phyloP scores from a whole-genome alignment of 2,329 filamentous ascomycete species.

The Diaporthe aspalathi region DNA sequence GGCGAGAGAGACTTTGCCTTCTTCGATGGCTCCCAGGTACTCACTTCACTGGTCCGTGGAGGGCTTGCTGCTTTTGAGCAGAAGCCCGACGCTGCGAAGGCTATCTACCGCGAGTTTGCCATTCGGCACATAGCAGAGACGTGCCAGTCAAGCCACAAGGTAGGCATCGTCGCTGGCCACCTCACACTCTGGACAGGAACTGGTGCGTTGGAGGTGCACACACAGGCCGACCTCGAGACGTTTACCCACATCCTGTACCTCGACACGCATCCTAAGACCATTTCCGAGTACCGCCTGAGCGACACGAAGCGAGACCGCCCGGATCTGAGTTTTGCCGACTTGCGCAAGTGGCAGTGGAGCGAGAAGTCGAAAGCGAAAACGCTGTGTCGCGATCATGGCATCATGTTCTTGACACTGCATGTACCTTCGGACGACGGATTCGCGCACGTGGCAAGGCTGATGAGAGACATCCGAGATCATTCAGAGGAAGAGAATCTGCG shows the following conservation, averaged over 20 bases:
- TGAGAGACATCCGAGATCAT: constrained; percentile 54
- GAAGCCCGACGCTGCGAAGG: constrained; percentile 51
- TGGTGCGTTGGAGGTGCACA: constrained; percentile 52
- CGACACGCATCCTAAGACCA: constrained; percentile 50
- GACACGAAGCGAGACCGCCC: constrained; percentile 54
- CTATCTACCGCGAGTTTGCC: constrained; percentile 54
- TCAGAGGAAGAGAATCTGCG: constrained; percentile 53
- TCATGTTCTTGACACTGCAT: constrained; percentile 56
- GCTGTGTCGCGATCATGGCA: constrained; percentile 57
- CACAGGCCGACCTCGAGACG: constrained; percentile 54
- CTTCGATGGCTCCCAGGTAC: constrained; percentile 64
- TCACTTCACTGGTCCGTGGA: constrained; percentile 55
- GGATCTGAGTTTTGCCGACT: constrained; percentile 48
- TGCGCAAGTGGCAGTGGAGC: constrained; percentile 59
- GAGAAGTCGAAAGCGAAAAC: constrained; percentile 57
- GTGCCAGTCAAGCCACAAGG: constrained; percentile 48
- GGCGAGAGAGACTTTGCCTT: constrained; percentile 53
- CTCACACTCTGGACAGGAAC: constrained; percentile 63
- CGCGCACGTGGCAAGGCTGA: constrained; percentile 43
- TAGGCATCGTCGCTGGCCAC: constrained; percentile 66
- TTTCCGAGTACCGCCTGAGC: constrained; percentile 51
- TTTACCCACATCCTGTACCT: constrained; percentile 72
- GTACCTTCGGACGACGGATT: neutral
- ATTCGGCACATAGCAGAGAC: constrained; percentile 57
- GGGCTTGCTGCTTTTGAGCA: constrained; percentile 61